Evolutionary conservation across 169 alveolate genomes (phyloP).

Genomic region (Plasmodium adleri): DNA sequence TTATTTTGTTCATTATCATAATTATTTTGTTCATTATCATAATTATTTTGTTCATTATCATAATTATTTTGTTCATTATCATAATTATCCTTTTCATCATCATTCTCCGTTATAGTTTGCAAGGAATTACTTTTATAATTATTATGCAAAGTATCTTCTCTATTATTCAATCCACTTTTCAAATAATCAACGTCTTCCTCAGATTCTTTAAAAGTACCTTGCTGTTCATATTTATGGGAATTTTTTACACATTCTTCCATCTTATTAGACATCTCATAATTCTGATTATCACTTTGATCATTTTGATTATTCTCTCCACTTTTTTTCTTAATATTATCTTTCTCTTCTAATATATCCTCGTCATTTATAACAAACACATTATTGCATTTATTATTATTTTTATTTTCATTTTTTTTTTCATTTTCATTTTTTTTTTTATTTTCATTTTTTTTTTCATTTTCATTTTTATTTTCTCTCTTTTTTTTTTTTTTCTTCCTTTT

Average conservation of each 20-base stretch:
- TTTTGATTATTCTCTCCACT: not conserved
- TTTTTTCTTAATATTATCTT: not conserved
- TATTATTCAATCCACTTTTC: too few relatives aligned
- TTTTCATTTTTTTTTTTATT: constrained; percentile 3
- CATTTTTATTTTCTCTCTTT: not conserved
- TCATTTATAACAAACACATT: not conserved
- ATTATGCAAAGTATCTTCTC: too few relatives aligned
- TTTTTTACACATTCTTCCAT: not conserved
- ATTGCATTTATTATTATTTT: not conserved
- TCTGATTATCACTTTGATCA: not conserved
- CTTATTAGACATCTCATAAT: too few relatives aligned
- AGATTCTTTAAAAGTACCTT: not conserved
- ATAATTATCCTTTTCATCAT: too few relatives aligned
- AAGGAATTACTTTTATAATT: too few relatives aligned
- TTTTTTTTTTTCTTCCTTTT: constrained; percentile 5
- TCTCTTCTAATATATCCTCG: too few relatives aligned
- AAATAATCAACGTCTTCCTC: too few relatives aligned
- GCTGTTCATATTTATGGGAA: not conserved
- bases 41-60: not conserved
- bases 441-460: not conserved
- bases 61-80: too few relatives aligned
- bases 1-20: too few relatives aligned
- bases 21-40: too few relatives aligned
- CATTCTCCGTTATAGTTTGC: too few relatives aligned
- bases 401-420: not conserved